Evolutionary conservation across 2,329 filamentous ascomycete species (phyloP).

Genomic region (Xylaria sp.): DNA sequence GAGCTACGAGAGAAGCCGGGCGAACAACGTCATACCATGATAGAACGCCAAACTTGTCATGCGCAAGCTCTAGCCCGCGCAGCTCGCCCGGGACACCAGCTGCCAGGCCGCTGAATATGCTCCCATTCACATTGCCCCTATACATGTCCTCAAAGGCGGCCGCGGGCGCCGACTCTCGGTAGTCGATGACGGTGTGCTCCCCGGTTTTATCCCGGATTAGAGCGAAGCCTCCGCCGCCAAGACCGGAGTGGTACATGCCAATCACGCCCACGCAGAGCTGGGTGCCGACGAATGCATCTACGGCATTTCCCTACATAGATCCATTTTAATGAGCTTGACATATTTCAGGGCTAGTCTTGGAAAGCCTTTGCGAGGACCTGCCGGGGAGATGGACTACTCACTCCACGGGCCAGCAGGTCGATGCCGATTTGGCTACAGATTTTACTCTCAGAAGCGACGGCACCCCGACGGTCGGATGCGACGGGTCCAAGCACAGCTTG

Average conservation of each 20-base stretch:
- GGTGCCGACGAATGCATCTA: slow-evolving; percentile 79
- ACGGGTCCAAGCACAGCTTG: slow-evolving; percentile 40
- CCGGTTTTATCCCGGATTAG: slow-evolving; percentile 78
- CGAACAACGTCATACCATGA: slow-evolving; percentile 78
- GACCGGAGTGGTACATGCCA: slow-evolving; percentile 82
- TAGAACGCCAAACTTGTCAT: slow-evolving; percentile 75
- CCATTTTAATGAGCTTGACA: background rate
- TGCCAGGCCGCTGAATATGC: slow-evolving; percentile 78
- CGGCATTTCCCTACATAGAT: slow-evolving; percentile 74
- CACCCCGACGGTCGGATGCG: slow-evolving; percentile 41
- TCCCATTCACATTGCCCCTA: slow-evolving; percentile 72
- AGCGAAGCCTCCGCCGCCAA: slow-evolving; percentile 92
- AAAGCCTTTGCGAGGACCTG: background rate
- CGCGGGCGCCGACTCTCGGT: slow-evolving; percentile 86
- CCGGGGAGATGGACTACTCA: slow-evolving; percentile 36
- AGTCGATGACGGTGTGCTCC: slow-evolving; percentile 86
- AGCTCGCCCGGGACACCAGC: slow-evolving; percentile 79
- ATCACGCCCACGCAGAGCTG: slow-evolving; percentile 81
- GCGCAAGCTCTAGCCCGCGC: slow-evolving; percentile 81
- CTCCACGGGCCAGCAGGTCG: slow-evolving; percentile 47
- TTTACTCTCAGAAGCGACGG: slow-evolving; percentile 50
- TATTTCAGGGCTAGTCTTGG: background rate
- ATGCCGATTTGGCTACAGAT: slow-evolving; percentile 52
- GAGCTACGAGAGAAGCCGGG: slow-evolving; percentile 79
- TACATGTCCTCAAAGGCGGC: slow-evolving; percentile 90